A percentile compares a stretch with the other conserved stretches of the same genome.
These are phyloP conservation scores for Cicer cuneatum DNA, from an alignment of 306 rosid species.

Conservation along the genomic window DNA sequence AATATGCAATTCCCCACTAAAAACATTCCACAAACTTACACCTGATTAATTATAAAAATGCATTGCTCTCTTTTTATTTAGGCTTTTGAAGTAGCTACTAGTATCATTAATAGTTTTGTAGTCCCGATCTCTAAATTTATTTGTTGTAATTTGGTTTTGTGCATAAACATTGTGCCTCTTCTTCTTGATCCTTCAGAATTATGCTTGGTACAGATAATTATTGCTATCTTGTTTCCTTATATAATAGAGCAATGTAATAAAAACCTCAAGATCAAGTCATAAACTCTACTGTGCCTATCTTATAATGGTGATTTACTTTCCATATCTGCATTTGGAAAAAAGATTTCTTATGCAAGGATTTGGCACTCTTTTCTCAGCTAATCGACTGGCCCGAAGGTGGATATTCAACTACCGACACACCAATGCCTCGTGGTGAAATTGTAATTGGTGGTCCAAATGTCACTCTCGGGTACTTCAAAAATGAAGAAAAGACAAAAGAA, in stretches of 20 bases:
- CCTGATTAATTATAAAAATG: slow-evolving; percentile 2
- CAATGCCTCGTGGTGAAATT: slow-evolving; percentile 96
- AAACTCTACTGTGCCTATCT: slow-evolving; percentile 12
- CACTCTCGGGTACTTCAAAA: slow-evolving; percentile 92
- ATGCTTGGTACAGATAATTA: neutral
- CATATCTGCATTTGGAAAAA: neutral
- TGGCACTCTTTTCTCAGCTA: slow-evolving; percentile 61
- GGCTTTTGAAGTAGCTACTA: slow-evolving; percentile 17
- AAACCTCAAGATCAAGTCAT: slow-evolving; percentile 18
- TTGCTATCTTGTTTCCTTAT: slow-evolving; percentile 13
- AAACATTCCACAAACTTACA: slow-evolving; percentile 10
- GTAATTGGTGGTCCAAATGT: slow-evolving; percentile 93
- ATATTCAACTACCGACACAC: slow-evolving; percentile 66
- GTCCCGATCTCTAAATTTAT: slow-evolving; percentile 11
- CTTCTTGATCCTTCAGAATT: slow-evolving; percentile 10
- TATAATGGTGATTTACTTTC: slow-evolving; percentile 22
- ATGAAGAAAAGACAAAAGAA: slow-evolving; percentile 85
- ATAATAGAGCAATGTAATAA: neutral
- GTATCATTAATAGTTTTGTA: neutral
- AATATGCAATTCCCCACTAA: slow-evolving; percentile 13
- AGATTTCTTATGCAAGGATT: slow-evolving; percentile 38
- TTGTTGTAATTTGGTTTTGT: neutral
- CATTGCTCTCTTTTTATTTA: neutral
- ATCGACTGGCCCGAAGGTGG: slow-evolving; percentile 97
- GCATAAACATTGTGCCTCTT: neutral